A percentile compares a stretch with the other conserved stretches of the same genome.
These are phyloP conservation scores for Blakeslea trispora DNA, from an alignment of 371 early-diverging fungal genomes.

Conservation along the genomic window DNA sequence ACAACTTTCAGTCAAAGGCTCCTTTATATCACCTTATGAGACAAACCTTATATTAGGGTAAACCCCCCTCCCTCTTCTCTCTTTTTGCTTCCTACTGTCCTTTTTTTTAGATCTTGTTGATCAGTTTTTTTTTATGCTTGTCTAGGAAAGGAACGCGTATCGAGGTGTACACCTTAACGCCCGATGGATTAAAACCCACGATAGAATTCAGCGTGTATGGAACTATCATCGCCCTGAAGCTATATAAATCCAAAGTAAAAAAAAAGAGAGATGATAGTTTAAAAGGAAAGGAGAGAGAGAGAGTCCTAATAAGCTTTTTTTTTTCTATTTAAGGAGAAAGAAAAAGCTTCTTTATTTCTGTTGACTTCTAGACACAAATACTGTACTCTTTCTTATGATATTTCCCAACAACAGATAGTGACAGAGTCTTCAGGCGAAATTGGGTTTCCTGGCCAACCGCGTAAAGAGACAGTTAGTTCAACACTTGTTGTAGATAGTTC, in stretches of 20 bases:
- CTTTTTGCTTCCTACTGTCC: too few species aligned
- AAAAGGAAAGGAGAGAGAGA: too few species aligned
- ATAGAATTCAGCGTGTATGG: constrained; percentile 75
- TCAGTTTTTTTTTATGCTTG: not conserved
- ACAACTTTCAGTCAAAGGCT: constrained; percentile 60
- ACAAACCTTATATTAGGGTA: constrained; percentile 75
- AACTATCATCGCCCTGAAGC: constrained; percentile 61
- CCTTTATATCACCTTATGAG: constrained; percentile 66
- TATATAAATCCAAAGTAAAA: constrained; percentile 60
- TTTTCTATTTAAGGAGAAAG: constrained; percentile 22
- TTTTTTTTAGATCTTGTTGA: not conserved
- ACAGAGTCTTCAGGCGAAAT: constrained; percentile 73
- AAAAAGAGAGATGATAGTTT: too few species aligned
- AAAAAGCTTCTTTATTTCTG: constrained; percentile 65
- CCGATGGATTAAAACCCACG: constrained; percentile 63
- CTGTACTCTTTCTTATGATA: constrained; percentile 63
- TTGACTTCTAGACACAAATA: constrained; percentile 61
- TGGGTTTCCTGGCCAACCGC: constrained; percentile 53
- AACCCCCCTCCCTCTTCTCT: not conserved
- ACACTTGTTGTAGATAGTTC: constrained; percentile 59
- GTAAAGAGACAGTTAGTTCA: constrained; percentile 36
- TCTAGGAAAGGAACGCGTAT: constrained; percentile 73
- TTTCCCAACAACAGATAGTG: constrained; percentile 37
- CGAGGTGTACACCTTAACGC: constrained; percentile 65
- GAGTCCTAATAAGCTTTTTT: not conserved